Percentiles rank a stretch among this genome's conserved stretches.
Evolutionary conservation across 441 rosid genomes (phyloP).

Genomic region (Hura crepitans): DNA sequence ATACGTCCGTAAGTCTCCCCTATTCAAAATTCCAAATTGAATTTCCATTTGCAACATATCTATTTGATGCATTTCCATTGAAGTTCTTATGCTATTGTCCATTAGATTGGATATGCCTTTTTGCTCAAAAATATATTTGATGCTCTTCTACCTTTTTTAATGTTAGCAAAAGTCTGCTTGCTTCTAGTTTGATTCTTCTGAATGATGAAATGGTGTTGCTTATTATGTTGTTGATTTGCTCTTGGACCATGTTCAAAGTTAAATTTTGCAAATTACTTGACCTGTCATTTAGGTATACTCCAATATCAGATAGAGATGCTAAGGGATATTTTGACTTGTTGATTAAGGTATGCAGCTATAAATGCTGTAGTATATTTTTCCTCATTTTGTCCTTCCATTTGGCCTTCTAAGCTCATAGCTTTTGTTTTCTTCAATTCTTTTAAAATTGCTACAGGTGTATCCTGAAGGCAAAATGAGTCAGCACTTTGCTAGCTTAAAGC

Average conservation of each 20-base stretch:
- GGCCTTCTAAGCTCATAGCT: constrained; percentile 14
- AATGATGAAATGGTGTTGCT: constrained; percentile 14
- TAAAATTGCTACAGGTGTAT: constrained; percentile 56
- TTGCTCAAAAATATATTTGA: not conserved
- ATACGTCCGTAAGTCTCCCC: constrained; percentile 77
- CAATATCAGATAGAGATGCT: constrained; percentile 86
- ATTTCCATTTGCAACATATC: not conserved
- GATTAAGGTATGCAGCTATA: constrained; percentile 57
- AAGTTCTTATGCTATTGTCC: not conserved
- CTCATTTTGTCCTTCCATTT: not conserved
- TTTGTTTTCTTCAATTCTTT: constrained; percentile 2
- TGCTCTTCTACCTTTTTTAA: not conserved
- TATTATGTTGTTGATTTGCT: constrained; percentile 6
- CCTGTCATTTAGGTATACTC: constrained; percentile 66
- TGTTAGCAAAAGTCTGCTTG: not conserved
- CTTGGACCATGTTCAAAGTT: constrained; percentile 1
- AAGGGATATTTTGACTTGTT: constrained; percentile 86
- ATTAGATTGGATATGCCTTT: not conserved
- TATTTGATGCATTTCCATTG: not conserved
- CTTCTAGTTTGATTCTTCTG: not conserved
- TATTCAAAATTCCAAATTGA: constrained; percentile 15
- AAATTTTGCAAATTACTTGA: constrained; percentile 5
- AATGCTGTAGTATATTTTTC: constrained; percentile 13
- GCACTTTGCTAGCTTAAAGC: constrained; percentile 91
- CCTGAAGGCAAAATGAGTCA: constrained; percentile 99